Evolutionary conservation across 495 filamentous ascomycete species (phyloP), one percentile per base, ranked within the genome.

Genomic region (Neurospora tetraspora): DNA sequence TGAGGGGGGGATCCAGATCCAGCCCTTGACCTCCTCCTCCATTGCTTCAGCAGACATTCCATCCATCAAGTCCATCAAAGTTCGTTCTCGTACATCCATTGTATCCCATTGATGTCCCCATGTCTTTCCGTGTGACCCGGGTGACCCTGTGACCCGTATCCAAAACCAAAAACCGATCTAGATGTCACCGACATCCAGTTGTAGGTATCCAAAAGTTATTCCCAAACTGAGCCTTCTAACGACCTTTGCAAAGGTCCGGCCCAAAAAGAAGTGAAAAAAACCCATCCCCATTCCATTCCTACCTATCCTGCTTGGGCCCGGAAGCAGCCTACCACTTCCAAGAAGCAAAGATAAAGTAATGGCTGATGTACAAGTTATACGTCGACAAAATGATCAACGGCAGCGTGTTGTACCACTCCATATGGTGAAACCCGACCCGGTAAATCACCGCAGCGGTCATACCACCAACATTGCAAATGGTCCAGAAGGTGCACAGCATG

Each of bases 401-500:
- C 34, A 80, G 38, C 27, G 78, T 80, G 18, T 80, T 75, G 23
- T 78, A 80, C 78, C 77, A 79, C 6, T 69, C 45, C 36, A 79
- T 74, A 1, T 73, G 73, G 1, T 69, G 73, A 2, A 77, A 65
- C 14, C 53, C 42, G 16, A 79, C 11, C n/a, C 77, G 40, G 18
- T 77, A 79, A 0, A 78, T 73, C 1, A 79, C 78, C 0, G 76
- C 76, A 10, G 77, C 68, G 8, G 76, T 70, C 47, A 78, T 73
- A 9, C 76, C 78, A 5, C 78, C 77, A 2, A 77, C 36, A 1
- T 73, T 73, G 9, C 71, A 3, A 2, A 79, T 73, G 0, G 76
- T 80, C 78, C 78, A 80, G 27, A 79, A 11, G 70, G 73, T 75
- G 74, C 78, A 80, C 3, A 80, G 72, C 12, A 80, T 45, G 31